Base-by-base conservation (phyloP, 805 yeast genomes). In the Nakazawaea siamensis region DNA sequence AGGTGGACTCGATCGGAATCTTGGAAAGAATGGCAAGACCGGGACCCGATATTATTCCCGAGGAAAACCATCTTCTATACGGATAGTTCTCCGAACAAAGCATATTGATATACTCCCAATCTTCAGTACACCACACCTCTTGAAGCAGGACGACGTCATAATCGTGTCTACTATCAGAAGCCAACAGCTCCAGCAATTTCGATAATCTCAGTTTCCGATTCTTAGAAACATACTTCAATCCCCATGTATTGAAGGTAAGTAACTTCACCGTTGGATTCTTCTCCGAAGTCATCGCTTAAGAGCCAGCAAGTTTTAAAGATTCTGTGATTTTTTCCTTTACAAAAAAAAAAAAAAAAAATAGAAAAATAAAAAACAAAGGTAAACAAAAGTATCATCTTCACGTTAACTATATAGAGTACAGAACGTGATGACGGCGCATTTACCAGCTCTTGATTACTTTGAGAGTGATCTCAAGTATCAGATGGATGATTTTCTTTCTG, bases 131-230 rank as follows among this genome's bases (percentile, higher is more conserved):
- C 98, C 98, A 92, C 10, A 92, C 68, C 51, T 92, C 98, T 54
- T 92, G 98, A n/a, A 92, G 62, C 1, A 96, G 96, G 5, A 92
- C 72, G 10, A 92, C 69, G 56, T 92, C 96, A 56, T 82, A 86
- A 14, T 66, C 58, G 12, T 64, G 60, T 3, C 58, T 51, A 3
- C 50, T 49, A 12, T 35, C 27, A 8, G 44, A 28, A 0, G 78
- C 73, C 3, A 90, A 54, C 35, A 69, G 58, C 30, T 76, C 68
- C 0, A 94, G 95, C 21, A 92, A 82, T 2, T 86, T 94, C 12
- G 48, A 54, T 21, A 92, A 62, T 25, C 98, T 66, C 43, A 66
- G 68, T 24, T 58, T 55, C 20, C 98, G 63, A 41, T 58, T 58
- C 48, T 79, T 81, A n/a, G 96, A 77, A 2, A 92, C 82, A 48